These are phyloP conservation scores for Euptelea pleiosperma DNA, from an alignment of 164 flowering plant species.

Conservation along the genomic window DNA sequence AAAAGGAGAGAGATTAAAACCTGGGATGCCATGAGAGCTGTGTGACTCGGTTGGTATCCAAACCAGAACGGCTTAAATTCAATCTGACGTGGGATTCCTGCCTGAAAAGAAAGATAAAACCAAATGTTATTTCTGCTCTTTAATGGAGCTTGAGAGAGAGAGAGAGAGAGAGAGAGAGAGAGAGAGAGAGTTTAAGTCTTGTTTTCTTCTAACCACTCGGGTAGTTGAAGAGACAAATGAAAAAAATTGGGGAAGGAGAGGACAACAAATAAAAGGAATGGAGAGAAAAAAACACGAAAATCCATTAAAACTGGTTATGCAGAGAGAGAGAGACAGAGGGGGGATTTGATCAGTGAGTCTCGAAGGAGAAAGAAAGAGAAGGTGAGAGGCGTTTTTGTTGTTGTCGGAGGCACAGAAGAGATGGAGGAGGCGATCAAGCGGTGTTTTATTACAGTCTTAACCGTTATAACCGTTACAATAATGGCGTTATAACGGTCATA, in stretches of 20 bases:
- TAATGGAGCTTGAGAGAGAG: not conserved
- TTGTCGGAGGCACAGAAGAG: too few species aligned
- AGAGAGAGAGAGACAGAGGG: not conserved
- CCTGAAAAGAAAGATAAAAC: conserved; percentile 19
- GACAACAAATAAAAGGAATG: conserved; percentile 26
- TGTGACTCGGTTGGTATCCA: conserved; percentile 71
- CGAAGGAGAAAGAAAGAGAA: too few species aligned
- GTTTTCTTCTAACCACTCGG: conserved; percentile 14
- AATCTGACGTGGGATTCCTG: conserved; percentile 28
- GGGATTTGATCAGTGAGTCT: too few species aligned
- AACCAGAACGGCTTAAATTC: conserved; percentile 26
- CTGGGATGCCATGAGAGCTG: conserved; percentile 84
- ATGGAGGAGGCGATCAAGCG: too few species aligned
- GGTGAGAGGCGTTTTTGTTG: too few species aligned
- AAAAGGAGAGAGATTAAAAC: conserved; percentile 23
- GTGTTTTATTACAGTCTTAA: too few species aligned
- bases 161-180: conserved; percentile 4
- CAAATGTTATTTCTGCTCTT: not conserved
- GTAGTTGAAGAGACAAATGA: conserved; percentile 26
- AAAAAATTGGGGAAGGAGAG: conserved; percentile 22
- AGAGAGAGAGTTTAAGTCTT: conserved; percentile 15
- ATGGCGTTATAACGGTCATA: too few species aligned
- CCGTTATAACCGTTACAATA: too few species aligned
- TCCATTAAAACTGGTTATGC: too few species aligned
- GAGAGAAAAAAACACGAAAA: conserved; percentile 18